Conservation (phyloP, 1,284 basidiomycete genomes). For the Apiotrichum gracile region DNA sequence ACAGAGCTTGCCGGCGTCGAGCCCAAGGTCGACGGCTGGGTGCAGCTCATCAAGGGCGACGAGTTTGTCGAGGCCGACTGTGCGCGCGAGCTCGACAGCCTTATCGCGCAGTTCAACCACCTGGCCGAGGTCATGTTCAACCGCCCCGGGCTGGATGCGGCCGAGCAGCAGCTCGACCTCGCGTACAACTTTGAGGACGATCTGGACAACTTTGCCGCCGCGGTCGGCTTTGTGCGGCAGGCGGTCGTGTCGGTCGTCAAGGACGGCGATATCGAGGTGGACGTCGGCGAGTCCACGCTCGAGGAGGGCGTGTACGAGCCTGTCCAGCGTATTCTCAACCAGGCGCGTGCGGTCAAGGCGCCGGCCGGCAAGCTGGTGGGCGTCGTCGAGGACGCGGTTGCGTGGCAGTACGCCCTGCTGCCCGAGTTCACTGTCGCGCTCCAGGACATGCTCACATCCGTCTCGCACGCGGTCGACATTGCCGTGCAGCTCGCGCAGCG, state of each 20-base stretch:
- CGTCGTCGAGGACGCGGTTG: constrained; percentile 70
- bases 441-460: constrained; percentile 61
- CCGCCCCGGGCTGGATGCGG: constrained; percentile 73
- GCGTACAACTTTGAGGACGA: constrained; percentile 76
- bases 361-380: constrained; percentile 80
- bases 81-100: constrained; percentile 73
- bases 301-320: constrained; percentile 70
- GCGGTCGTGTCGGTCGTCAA: constrained; percentile 64
- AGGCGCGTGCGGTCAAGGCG: constrained; percentile 70
- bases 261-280: constrained; percentile 66
- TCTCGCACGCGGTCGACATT: constrained; percentile 78
- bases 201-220: constrained; percentile 84
- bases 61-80: constrained; percentile 91
- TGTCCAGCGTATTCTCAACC: constrained; percentile 70
- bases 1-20: constrained; percentile 82
- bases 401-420: constrained; percentile 65
- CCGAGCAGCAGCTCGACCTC: constrained; percentile 80
- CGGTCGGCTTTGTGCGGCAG: constrained; percentile 79
- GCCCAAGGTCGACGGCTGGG: constrained; percentile 83
- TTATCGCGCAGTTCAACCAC: constrained; percentile 85
- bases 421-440: constrained; percentile 65
- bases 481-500: constrained; percentile 87
- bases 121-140: constrained; percentile 77
- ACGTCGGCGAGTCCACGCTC: constrained; percentile 66
- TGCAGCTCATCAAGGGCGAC: constrained; percentile 73